Conservation (phyloP, 2,329 filamentous ascomycete species). For the Diaporthe caulivora region DNA sequence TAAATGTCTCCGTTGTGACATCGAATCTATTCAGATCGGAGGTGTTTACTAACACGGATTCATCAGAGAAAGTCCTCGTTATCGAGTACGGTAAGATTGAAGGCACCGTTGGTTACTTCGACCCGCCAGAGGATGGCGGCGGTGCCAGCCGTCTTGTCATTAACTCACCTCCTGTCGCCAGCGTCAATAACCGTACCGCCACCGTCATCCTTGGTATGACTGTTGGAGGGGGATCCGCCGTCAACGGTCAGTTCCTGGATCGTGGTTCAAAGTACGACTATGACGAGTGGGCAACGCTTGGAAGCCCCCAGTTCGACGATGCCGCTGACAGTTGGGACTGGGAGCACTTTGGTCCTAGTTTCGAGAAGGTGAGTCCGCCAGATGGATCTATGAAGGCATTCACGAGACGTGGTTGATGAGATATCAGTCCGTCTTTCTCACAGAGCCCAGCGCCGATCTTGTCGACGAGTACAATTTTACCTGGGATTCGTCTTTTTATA, state of each 20-base stretch:
- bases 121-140: slow-evolving; percentile 12
- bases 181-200: slow-evolving; percentile 7
- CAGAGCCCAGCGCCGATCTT: not conserved
- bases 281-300: slow-evolving; percentile 22
- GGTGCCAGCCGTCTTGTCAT: slow-evolving; percentile 6
- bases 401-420: not conserved
- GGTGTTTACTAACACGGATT: not conserved
- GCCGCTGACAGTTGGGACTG: slow-evolving; percentile 11
- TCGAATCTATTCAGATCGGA: not conserved
- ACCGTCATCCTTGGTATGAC: not conserved
- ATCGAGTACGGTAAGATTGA: slow-evolving; percentile 46
- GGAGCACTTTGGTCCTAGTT: slow-evolving; percentile 17
- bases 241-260: slow-evolving; percentile 16
- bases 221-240: slow-evolving; percentile 14
- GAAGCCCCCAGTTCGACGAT: not conserved
- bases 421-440: slow-evolving; percentile 10
- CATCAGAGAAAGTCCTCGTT: slow-evolving; percentile 51
- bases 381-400: not conserved
- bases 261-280: slow-evolving; percentile 24
- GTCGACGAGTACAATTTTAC: slow-evolving; percentile 1
- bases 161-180: slow-evolving; percentile 10
- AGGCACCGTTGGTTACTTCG: slow-evolving; percentile 4
- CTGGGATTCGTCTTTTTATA: slow-evolving; percentile 2
- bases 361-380: slow-evolving; percentile 4
- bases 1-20: not conserved